Base-by-base conservation (phyloP, 2,329 filamentous ascomycete species). In the Monosporascus sp. region DNA sequence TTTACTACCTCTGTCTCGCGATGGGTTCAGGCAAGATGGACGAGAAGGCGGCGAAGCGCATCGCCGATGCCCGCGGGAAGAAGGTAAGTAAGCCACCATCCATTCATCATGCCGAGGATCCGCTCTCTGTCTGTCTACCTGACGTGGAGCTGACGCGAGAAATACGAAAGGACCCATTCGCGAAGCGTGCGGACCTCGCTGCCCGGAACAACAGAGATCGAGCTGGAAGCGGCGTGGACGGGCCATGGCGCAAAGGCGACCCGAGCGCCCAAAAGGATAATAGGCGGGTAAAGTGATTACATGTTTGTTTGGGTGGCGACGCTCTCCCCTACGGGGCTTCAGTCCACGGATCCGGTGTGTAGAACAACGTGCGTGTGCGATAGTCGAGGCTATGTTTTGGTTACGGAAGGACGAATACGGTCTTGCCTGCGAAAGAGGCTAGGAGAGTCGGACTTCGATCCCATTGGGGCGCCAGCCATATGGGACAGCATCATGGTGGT, bases 21-120 rank as follows among this genome's bases (percentile, higher is more conserved):
- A 72, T 72, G 67, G 67, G 65, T 5, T 65, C 65, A 47, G 63
- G 64, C 26, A 74, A 71, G 55, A 77, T 77, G 74, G 72, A 76
- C 56, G 67, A 72, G 3, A 68, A 69, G 17, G 70, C 71, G 5
- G 73, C 70, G 3, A 70, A 70, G 48, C 67, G 74, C 50, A 77
- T 77, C 55, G 65, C 67, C 35, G 73, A 68, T 53, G 68, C 74
- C 4, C 67, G 70, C 38, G 74, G 74, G 14, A 68, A 68, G 17
- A 71, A 72, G 57, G 73, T 74, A 58, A 55, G 64, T 58, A 7
- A 38, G 18, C 40, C 40, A 17, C 31, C 35, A 24, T 18, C 17
- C 17, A 3, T 18, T 41, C 7, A 5, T n/a, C 15, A 37, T 18
- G n/a, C 31, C 6, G 18, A 9, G 11, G 38, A 41, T 18, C 38